Evolutionary conservation across 1,139 yeast species (phyloP).

Genomic region (Geotrichum candidum): DNA sequence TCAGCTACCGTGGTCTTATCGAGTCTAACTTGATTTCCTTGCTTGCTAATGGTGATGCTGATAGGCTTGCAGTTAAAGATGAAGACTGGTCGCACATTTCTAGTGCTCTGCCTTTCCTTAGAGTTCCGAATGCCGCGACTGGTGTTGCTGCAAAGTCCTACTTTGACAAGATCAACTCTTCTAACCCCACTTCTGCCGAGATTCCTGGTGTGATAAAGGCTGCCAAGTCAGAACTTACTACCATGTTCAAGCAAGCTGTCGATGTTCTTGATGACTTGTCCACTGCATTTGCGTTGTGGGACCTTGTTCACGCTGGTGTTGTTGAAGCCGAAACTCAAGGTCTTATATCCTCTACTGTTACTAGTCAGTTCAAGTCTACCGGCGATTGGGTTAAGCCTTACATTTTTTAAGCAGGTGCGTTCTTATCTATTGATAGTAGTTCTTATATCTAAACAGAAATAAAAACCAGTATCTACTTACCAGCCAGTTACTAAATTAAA

Average conservation of each 20-base stretch:
- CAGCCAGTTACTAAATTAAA: neutral
- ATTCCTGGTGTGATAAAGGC: slow-evolving; percentile 20
- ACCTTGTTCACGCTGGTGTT: slow-evolving; percentile 28
- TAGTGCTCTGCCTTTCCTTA: slow-evolving; percentile 55
- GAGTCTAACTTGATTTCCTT: slow-evolving; percentile 51
- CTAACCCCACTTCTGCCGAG: slow-evolving; percentile 18
- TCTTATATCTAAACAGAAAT: neutral
- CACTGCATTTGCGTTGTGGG: slow-evolving; percentile 41
- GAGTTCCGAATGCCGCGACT: slow-evolving; percentile 39
- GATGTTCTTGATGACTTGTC: slow-evolving; percentile 41
- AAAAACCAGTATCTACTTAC: neutral
- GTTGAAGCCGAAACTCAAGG: slow-evolving; percentile 35
- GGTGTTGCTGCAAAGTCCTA: slow-evolving; percentile 39
- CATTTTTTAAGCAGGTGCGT: slow-evolving; percentile 2
- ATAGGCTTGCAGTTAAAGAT: slow-evolving; percentile 32
- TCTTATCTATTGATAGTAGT: neutral
- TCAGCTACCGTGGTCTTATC: slow-evolving; percentile 48
- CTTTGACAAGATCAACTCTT: slow-evolving; percentile 30
- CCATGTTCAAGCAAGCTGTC: slow-evolving; percentile 30
- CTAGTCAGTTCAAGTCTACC: slow-evolving; percentile 38
- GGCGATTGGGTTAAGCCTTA: slow-evolving; percentile 39
- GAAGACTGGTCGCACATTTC: slow-evolving; percentile 57
- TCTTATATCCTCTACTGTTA: slow-evolving; percentile 37
- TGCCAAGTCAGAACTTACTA: slow-evolving; percentile 20
- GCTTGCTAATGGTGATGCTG: slow-evolving; percentile 50